Evolutionary conservation across 164 flowering plant species (phyloP).

Genomic region (Tinospora cordifolia): DNA sequence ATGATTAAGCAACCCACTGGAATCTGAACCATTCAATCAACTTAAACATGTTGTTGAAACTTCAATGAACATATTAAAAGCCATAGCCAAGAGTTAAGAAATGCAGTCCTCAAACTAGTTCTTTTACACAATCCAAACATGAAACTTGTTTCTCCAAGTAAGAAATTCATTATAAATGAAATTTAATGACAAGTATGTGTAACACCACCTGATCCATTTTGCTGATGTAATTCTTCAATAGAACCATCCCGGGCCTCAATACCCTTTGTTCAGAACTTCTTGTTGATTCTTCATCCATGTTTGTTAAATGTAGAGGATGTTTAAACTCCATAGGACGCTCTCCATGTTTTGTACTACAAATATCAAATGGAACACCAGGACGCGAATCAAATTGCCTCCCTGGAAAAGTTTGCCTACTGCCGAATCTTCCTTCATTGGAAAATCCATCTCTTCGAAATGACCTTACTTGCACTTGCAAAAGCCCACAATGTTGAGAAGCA

Average conservation of each 20-base stretch:
- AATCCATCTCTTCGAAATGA: neutral
- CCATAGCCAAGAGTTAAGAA: neutral
- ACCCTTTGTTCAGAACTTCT: slow-evolving; percentile 14
- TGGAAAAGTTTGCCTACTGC: neutral
- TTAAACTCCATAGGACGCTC: slow-evolving; percentile 24
- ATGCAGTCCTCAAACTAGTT: neutral
- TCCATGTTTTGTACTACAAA: slow-evolving; percentile 29
- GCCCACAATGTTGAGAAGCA: neutral
- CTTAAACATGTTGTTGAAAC: no score
- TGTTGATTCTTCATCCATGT: slow-evolving; percentile 34
- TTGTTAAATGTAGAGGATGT: slow-evolving; percentile 35
- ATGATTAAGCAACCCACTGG: no score
- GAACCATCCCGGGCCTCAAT: slow-evolving; percentile 63
- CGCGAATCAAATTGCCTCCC: neutral
- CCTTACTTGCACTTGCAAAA: neutral
- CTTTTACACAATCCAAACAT: neutral
- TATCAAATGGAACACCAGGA: slow-evolving; percentile 30
- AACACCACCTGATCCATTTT: slow-evolving; percentile 43
- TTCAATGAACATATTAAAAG: neutral
- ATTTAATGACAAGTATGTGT: neutral
- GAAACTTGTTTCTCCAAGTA: neutral
- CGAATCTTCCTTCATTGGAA: neutral
- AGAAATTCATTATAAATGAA: neutral
- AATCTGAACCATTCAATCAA: no score
- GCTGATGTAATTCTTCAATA: slow-evolving; percentile 42